A percentile compares a stretch with the other conserved stretches of the same genome.
Evolutionary conservation across 176 grass and related monocot species (phyloP).

Genomic region (Oryza glumipatula): DNA sequence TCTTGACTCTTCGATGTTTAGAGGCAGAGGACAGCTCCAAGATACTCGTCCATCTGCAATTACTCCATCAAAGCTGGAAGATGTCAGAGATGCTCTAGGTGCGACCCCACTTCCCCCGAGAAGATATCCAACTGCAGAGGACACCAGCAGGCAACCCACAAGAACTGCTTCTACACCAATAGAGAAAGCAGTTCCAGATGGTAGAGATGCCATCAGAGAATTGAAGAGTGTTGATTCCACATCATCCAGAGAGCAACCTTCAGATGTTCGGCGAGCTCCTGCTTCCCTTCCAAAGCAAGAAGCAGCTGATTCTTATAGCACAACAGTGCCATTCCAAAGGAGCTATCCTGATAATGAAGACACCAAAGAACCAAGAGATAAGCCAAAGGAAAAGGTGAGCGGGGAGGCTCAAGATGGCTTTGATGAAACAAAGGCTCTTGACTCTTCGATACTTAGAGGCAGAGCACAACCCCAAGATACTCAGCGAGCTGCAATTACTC

Average conservation of each 20-base stretch:
- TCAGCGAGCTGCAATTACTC: constrained; percentile 16
- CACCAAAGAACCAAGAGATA: constrained; percentile 8
- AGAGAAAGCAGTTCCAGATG: constrained; percentile 32
- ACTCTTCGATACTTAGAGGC: constrained; percentile 2
- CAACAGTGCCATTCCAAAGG: constrained; percentile 27
- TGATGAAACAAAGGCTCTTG: constrained; percentile 24
- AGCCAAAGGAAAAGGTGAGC: constrained; percentile 8
- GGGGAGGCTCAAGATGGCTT: constrained; percentile 21
- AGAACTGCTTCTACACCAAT: constrained; percentile 5
- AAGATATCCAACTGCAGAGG: constrained; percentile 29
- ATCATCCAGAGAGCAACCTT: constrained; percentile 28
- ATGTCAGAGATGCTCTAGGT: constrained; percentile 7
- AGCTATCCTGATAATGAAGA: constrained; percentile 10
- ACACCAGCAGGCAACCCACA: constrained; percentile 32
- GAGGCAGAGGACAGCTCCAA: constrained; percentile 14
- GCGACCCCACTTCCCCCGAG: constrained; percentile 3
- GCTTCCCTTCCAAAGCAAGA: constrained; percentile 27
- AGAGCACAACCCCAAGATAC: constrained; percentile 24
- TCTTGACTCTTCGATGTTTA: neutral
- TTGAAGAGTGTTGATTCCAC: constrained; percentile 22
- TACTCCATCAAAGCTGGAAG: constrained; percentile 15
- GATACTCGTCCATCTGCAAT: constrained; percentile 18
- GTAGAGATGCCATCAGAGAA: constrained; percentile 7
- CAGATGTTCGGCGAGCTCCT: neutral
- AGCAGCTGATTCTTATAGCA: constrained; percentile 27